Conservation (phyloP, 352 stramenopile species). For the Pythium guiyangense region DNA sequence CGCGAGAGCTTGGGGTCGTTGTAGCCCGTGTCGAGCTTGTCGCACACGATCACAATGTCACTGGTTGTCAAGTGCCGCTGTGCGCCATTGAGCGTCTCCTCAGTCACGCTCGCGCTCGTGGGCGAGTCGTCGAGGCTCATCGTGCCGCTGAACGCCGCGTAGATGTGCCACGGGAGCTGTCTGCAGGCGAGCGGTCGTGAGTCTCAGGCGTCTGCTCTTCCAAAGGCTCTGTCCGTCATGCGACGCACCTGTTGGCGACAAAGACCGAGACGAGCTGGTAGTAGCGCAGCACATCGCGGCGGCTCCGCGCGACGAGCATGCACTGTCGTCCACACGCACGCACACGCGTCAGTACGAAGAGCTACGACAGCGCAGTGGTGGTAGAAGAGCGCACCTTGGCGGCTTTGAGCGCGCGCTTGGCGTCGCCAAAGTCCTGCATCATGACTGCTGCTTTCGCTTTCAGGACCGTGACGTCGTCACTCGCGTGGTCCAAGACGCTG, state of each 20-base stretch:
- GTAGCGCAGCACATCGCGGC: constrained; percentile 74
- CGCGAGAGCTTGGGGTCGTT: constrained; percentile 67
- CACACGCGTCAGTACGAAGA: too few species aligned
- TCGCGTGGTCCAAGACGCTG: constrained; percentile 57
- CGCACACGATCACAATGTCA: constrained; percentile 82
- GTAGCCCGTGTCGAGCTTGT: constrained; percentile 85
- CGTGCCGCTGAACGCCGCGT: constrained; percentile 63
- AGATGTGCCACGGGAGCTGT: constrained; percentile 55
- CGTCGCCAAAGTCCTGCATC: constrained; percentile 61
- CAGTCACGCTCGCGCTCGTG: constrained; percentile 29
- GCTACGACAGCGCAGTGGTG: too few species aligned
- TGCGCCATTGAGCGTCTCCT: constrained; percentile 62
- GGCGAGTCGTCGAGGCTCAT: constrained; percentile 18
- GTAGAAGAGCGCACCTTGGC: constrained; percentile 47
- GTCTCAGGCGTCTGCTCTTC: too few species aligned
- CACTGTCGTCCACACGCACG: constrained; percentile 33
- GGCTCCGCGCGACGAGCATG: constrained; percentile 75
- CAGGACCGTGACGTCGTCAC: constrained; percentile 48
- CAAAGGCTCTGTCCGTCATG: too few species aligned
- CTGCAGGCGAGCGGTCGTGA: constrained; percentile 11
- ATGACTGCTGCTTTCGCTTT: constrained; percentile 70
- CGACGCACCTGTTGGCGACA: constrained; percentile 36
- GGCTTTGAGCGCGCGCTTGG: constrained; percentile 15
- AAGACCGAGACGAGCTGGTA: constrained; percentile 58
- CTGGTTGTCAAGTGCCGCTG: constrained; percentile 44